Percentiles rank a stretch among this genome's conserved stretches.
phyloP scores from a whole-genome alignment of 2,329 filamentous ascomycete species.

The Colletotrichum salicis region DNA sequence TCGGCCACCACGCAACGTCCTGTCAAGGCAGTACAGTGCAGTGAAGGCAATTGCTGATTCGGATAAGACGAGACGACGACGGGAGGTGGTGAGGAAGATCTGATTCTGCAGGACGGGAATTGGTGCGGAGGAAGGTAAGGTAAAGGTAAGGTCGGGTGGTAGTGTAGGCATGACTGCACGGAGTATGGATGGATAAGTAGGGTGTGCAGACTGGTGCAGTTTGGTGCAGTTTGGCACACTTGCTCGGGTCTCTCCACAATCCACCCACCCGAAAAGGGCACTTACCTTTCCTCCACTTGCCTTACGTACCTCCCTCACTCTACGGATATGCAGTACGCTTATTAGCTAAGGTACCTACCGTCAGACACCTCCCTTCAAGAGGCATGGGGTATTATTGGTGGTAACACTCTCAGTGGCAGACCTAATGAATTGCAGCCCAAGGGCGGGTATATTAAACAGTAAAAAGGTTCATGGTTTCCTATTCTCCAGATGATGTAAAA shows the following conservation, averaged over 20 bases:
- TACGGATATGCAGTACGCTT: too few relatives aligned
- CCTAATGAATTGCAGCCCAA: too few relatives aligned
- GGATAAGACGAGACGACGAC: neutral
- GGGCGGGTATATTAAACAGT: too few relatives aligned
- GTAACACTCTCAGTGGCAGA: too few relatives aligned
- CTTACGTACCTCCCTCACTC: neutral
- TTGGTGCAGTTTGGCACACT: neutral
- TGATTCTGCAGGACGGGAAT: neutral
- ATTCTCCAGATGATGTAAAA: too few relatives aligned
- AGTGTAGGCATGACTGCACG: too few relatives aligned
- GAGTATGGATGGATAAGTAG: neutral
- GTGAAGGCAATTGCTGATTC: neutral
- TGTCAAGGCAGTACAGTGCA: slow-evolving; percentile 7
- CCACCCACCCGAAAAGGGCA: neutral
- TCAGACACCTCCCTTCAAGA: too few relatives aligned
- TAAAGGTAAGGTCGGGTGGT: too few relatives aligned
- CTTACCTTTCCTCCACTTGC: neutral
- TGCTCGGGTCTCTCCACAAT: neutral
- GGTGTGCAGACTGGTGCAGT: neutral
- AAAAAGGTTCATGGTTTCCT: too few relatives aligned
- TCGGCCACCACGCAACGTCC: slow-evolving; percentile 7
- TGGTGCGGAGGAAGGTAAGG: neutral
- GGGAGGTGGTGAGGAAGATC: neutral
- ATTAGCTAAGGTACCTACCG: too few relatives aligned
- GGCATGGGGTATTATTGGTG: too few relatives aligned